Base-by-base conservation (phyloP, 1,139 yeast genomes). In the Magnusiomyces clavatus region DNA sequence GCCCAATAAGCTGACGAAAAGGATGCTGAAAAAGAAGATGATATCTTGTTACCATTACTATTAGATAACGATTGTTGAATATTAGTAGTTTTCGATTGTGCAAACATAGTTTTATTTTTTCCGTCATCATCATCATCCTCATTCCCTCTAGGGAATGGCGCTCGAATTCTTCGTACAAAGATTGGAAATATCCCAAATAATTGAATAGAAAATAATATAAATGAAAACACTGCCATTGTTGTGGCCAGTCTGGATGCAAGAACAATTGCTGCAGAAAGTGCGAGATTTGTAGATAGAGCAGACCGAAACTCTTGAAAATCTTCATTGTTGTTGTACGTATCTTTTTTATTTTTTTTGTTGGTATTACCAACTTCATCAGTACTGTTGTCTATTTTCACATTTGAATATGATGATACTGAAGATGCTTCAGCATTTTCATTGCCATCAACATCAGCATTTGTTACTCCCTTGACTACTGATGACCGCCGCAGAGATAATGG, bases 211-310 rank as follows among this genome's bases (percentile, higher is more conserved):
- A 85, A 82, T 42, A 87, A 70, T 40, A 86, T 80, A 62, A 90
- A 90, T 58, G 89, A 82, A 64, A 89, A 90, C 5, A 89, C 98
- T 29, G 84, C 78, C 35, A 82, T 70, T 1, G 94, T 82, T 1
- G 92, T 77, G 6, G 76, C 69, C 37, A 92, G 73, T 57, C 98
- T 76, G 12, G 97, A 88, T 0, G 97, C 95, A 38, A 92, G 71
- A 6, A 94, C 95, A 19, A 90, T 86, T 1, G 95, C 92, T 56
- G 92, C 90, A 1, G 95, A 83, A 35, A 92, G 71, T 6, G 95
- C 81, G 8, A 92, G 71, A 60, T 92, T 92, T 17, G 95, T 88
- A 0, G 96, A 82, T 13, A 89, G 64, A 54, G 87, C 84, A 0
- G 92, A 83, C 49, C 69, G 52, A 67, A 67, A 60, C 48, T 64